Evolutionary conservation across 176 grass and related monocot genomes (phyloP).

Genomic region (Oryza punctata): DNA sequence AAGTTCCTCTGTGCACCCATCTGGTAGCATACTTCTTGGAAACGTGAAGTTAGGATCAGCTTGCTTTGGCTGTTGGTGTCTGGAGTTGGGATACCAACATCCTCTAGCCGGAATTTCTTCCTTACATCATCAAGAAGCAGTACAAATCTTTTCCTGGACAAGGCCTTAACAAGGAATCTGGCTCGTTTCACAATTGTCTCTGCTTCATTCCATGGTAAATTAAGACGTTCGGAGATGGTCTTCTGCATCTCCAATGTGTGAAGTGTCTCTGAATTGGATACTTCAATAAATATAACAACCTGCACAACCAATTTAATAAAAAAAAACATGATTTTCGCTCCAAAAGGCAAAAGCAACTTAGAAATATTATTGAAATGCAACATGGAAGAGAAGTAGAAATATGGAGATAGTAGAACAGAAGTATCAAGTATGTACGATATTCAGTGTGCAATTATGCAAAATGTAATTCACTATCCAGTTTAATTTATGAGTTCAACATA

Average conservation of each 20-base stretch:
- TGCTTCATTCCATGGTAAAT: constrained; percentile 60
- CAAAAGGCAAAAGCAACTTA: neutral
- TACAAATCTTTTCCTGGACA: constrained; percentile 64
- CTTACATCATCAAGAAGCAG: constrained; percentile 68
- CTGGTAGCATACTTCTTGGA: constrained; percentile 47
- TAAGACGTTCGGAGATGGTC: constrained; percentile 58
- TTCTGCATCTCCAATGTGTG: constrained; percentile 58
- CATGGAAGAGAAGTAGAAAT: neutral
- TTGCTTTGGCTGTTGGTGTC: constrained; percentile 40
- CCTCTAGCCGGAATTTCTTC: constrained; percentile 47
- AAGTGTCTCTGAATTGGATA: constrained; percentile 62
- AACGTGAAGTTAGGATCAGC: constrained; percentile 63
- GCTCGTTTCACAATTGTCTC: constrained; percentile 40
- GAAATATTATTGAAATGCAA: neutral
- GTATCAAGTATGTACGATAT: neutral
- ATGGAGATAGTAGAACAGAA: neutral
- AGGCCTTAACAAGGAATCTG: constrained; percentile 45
- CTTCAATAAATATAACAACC: constrained; percentile 72
- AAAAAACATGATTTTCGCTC: constrained; percentile 8
- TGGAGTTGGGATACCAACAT: constrained; percentile 67
- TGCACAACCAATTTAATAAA: constrained; percentile 15
- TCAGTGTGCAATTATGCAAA: neutral
- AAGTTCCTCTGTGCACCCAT: constrained; percentile 54
- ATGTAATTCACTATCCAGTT: neutral
- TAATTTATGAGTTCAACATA: no score